These are phyloP conservation scores for Mucor mucedo DNA, from an alignment of 371 early-diverging fungal genomes.

Conservation along the genomic window DNA sequence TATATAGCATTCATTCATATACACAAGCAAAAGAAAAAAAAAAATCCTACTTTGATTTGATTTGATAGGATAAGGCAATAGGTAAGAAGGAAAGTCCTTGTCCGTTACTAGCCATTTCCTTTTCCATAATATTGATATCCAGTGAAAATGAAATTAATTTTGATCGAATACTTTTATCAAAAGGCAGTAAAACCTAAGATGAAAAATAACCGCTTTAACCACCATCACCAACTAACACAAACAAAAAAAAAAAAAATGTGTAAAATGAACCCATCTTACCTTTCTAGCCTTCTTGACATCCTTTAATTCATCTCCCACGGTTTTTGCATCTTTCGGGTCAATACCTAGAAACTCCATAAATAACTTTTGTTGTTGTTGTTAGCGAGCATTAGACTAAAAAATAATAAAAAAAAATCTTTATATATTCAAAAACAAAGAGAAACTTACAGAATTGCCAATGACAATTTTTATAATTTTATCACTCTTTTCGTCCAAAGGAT, in stretches of 20 bases:
- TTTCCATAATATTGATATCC: not conserved
- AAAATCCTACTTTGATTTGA: too few relatives aligned
- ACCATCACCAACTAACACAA: not conserved
- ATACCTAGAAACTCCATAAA: not conserved
- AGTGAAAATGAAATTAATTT: not conserved
- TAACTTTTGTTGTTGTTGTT: not conserved
- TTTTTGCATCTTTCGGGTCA: not conserved
- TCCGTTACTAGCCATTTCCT: not conserved
- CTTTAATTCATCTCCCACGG: not conserved
- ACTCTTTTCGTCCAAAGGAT: conserved; percentile 8
- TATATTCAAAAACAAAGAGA: not conserved
- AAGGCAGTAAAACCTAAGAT: not conserved
- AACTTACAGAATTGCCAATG: conserved; percentile 17
- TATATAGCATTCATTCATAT: too few relatives aligned
- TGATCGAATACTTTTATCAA: not conserved
- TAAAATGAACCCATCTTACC: not conserved
- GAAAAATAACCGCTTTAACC: not conserved
- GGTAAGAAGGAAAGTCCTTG: not conserved
- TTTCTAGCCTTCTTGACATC: not conserved
- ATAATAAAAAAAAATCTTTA: too few relatives aligned
- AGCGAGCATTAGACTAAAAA: too few relatives aligned
- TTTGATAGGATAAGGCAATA: too few relatives aligned
- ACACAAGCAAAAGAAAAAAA: too few relatives aligned
- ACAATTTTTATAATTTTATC: conserved; percentile 1
- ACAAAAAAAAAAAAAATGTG: not conserved